Base-by-base conservation (phyloP, 805 yeast genomes). In the Komagataella populi region DNA sequence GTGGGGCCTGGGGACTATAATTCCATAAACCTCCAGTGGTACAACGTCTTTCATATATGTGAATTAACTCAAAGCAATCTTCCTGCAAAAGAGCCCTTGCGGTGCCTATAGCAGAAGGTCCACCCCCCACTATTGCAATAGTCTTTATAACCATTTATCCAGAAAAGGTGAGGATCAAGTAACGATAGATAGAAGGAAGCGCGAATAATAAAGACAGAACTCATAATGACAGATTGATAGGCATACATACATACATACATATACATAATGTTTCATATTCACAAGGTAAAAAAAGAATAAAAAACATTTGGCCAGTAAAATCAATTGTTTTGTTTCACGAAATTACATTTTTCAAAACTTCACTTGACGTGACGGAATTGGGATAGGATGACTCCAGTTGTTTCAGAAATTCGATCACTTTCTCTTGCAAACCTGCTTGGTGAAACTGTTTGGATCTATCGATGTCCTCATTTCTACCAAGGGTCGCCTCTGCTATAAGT, bases 1-100 rank as follows among this genome's bases (percentile, higher is more conserved):
- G 51, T 2, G 53, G 46, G 3, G 39, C 39, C 12, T 30, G 39
- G 45, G 52, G 54, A 16, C 48, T 55, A 59, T 77, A 83, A 60
- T 80, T 76, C 96, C 96, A 87, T 6, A 87, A 67, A 0, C 96
- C 96, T 12, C 95, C 96, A n/a, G 76, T 61, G n/a, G 64, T 62
- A 6, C 67, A 56, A 54, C 84, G 72, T 48, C 75, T 69, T 55
- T 86, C 95, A 59, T 73, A 84, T 4, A 84, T 70, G 23, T 74
- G 77, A 48, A 86, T 70, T 47, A 63, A 59, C 39, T 70, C 66
- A 55, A 76, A 74, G 3, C 66, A 60, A 1, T 63, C 59, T 56
- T 82, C 89, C 7, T 70, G 73, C 6, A 76, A 55, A 8, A 87
- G 68, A 0, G 89, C 87, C 53, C 81, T 78, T 0, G 86, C 80